phyloP scores from a whole-genome alignment of 1,284 basidiomycete genomes.

The Golubevia pallescens region DNA sequence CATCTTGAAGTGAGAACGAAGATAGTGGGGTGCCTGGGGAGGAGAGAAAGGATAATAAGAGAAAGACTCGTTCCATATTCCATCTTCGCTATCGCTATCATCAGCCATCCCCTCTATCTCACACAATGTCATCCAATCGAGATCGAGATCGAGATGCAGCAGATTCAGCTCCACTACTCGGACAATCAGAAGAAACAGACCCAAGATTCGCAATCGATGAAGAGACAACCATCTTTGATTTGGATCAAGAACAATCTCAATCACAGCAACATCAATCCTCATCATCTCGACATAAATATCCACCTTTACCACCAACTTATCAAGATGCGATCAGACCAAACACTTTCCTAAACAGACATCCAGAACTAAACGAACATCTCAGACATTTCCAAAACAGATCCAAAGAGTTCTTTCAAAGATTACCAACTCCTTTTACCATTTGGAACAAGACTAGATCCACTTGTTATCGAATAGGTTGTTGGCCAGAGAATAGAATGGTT shows the following conservation, averaged over 20 bases:
- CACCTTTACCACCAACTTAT: conserved; percentile 42
- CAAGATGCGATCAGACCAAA: conserved; percentile 29
- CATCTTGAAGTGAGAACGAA: too few species aligned
- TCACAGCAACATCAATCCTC: conserved; percentile 3
- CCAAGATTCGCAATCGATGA: conserved; percentile 45
- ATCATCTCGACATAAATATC: conserved; percentile 22
- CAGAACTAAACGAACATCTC: conserved; percentile 30
- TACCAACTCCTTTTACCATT: conserved; percentile 21
- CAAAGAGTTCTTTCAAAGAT: conserved; percentile 24
- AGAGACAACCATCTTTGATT: conserved; percentile 20
- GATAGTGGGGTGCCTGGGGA: too few species aligned
- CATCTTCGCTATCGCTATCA: too few species aligned
- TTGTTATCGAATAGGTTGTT: conserved; percentile 21
- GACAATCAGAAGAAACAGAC: conserved; percentile 25
- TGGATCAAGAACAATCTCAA: conserved; percentile 4
- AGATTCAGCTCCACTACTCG: conserved; percentile 14
- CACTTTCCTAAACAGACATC: conserved; percentile 10
- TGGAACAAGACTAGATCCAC: conserved; percentile 17
- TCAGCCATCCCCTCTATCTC: too few species aligned
- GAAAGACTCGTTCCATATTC: too few species aligned
- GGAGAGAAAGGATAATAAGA: too few species aligned
- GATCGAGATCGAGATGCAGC: too few species aligned
- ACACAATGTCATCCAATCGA: too few species aligned
- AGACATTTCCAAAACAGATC: conserved; percentile 26
- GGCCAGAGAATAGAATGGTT: conserved; percentile 39